A percentile compares a stretch with the other conserved stretches of the same genome.
Evolutionary conservation across 2,329 filamentous ascomycete genomes (phyloP).

Genomic region (Claviceps maximensis): DNA sequence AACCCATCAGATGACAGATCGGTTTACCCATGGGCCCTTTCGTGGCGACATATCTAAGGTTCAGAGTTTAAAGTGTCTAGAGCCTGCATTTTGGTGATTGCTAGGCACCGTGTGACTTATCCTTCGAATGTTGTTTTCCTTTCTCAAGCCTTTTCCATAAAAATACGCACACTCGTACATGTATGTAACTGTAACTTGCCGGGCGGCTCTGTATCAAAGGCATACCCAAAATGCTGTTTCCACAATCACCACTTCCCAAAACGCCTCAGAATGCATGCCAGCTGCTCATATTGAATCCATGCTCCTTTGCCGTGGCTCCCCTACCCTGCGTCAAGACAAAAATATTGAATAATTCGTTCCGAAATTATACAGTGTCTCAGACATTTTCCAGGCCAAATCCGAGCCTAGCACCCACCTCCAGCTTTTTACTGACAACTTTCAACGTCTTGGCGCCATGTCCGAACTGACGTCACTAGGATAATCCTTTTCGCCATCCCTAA

Average conservation of each 20-base stretch:
- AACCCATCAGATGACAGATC: too few species aligned
- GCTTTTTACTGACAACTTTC: neutral
- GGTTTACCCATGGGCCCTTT: too few species aligned
- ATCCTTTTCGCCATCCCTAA: conserved; percentile 13
- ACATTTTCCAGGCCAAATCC: too few species aligned
- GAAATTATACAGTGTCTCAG: neutral
- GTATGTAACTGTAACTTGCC: neutral
- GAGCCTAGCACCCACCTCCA: neutral
- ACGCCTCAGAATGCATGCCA: neutral
- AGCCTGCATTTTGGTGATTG: too few species aligned
- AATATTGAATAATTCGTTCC: neutral
- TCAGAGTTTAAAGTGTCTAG: too few species aligned
- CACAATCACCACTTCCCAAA: neutral
- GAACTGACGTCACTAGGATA: conserved; percentile 6
- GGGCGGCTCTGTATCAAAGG: neutral
- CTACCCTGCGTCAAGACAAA: neutral
- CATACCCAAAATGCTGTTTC: neutral
- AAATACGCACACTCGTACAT: neutral
- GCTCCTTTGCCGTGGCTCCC: neutral
- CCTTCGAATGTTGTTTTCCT: too few species aligned
- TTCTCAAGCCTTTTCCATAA: too few species aligned
- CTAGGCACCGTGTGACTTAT: neutral
- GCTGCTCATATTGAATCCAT: neutral
- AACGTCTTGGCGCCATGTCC: conserved; percentile 2
- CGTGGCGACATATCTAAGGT: too few species aligned